phyloP scores from a whole-genome alignment of 495 filamentous ascomycete species.

The Talaromyces proteolyticus region DNA sequence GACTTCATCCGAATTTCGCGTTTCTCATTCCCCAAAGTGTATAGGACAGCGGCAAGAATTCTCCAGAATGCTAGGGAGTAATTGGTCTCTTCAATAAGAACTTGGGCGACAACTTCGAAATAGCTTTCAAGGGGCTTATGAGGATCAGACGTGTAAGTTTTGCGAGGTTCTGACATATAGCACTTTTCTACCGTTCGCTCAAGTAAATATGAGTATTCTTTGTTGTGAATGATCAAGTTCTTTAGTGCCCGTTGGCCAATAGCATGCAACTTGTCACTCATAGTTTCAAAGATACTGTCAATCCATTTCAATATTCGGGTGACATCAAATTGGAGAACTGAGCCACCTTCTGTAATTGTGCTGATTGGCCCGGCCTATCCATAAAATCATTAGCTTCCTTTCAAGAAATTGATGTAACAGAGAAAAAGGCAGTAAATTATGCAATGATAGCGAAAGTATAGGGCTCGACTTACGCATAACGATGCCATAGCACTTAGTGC shows the following conservation, averaged over 20 bases:
- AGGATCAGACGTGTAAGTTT: constrained; percentile 38
- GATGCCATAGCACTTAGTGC: constrained; percentile 94
- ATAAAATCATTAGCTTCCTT: constrained; percentile 9
- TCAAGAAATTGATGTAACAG: no score
- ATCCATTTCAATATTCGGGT: constrained; percentile 91
- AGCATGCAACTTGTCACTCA: constrained; percentile 84
- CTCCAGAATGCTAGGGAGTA: constrained; percentile 87
- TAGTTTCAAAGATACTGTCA: constrained; percentile 83
- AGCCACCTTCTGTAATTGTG: constrained; percentile 77
- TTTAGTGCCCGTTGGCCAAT: constrained; percentile 87
- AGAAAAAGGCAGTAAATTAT: constrained; percentile 1
- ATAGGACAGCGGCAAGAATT: constrained; percentile 78
- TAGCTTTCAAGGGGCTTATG: constrained; percentile 90
- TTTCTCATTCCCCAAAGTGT: constrained; percentile 85
- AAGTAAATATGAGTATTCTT: constrained; percentile 72
- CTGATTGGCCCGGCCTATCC: constrained; percentile 78
- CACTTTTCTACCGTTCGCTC: constrained; percentile 85
- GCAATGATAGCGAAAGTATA: no score
- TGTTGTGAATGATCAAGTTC: constrained; percentile 87
- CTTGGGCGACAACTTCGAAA: constrained; percentile 85
- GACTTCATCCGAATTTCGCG: constrained; percentile 84
- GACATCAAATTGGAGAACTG: constrained; percentile 83
- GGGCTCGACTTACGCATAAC: constrained; percentile 76
- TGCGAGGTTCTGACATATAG: constrained; percentile 48
- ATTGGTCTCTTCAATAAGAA: constrained; percentile 72